Percentiles rank a stretch among this genome's conserved stretches.
Evolutionary conservation across 306 rosid species (phyloP).

Genomic region (Trifolium fragiferum): DNA sequence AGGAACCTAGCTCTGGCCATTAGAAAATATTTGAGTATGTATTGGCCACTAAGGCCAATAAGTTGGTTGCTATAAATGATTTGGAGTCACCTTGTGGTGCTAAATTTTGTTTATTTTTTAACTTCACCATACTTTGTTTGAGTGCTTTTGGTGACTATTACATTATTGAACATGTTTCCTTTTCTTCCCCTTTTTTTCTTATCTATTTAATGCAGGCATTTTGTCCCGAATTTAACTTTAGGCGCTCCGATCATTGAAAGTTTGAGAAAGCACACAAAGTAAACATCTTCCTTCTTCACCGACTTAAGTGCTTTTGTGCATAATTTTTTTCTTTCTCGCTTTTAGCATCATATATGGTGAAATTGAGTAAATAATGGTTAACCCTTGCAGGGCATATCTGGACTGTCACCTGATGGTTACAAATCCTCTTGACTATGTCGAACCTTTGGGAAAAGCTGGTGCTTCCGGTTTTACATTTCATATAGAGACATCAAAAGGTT

Average conservation of each 20-base stretch:
- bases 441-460: conserved; percentile 86
- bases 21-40: no score
- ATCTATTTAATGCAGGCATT: conserved; percentile 63
- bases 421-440: conserved; percentile 89
- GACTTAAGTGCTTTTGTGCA: conserved; percentile 6
- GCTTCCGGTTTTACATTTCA: conserved; percentile 98
- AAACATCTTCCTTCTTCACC: conserved; percentile 42
- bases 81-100: conserved; percentile 23
- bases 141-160: not conserved
- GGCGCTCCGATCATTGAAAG: conserved; percentile 96
- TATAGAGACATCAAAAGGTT: conserved; percentile 82
- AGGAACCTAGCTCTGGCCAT: no score
- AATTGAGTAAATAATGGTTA: conserved; percentile 20
- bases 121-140: conserved; percentile 1
- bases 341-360: conserved; percentile 20
- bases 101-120: conserved; percentile 14
- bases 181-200: conserved; percentile 25
- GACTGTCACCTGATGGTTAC: conserved; percentile 99
- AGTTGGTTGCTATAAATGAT: conserved; percentile 34
- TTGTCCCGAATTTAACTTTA: conserved; percentile 90
- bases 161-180: conserved; percentile 19
- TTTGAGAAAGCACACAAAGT: conserved; percentile 91
- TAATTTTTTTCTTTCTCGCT: not conserved
- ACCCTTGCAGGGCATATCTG: conserved; percentile 75
- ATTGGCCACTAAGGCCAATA: no score